Percentiles rank a stretch among this genome's conserved stretches.
Conservation (phyloP, 768 basidiomycete genomes). For the Lactifluus piperatus region DNA sequence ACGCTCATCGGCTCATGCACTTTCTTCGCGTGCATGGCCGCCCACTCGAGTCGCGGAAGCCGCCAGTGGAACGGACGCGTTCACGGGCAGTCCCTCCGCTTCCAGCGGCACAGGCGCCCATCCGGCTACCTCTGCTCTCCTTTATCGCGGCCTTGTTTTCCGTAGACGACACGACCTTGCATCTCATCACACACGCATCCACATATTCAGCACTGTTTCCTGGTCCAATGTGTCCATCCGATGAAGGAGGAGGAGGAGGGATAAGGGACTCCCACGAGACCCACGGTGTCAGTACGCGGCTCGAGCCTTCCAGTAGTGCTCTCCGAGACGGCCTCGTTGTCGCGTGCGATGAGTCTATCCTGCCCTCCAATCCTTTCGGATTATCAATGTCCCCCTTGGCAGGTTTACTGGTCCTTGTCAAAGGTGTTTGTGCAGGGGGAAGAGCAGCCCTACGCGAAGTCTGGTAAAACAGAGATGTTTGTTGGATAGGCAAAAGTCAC, state of each 20-base stretch:
- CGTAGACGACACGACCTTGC: background rate
- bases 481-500: background rate
- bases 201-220: background rate
- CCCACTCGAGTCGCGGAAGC: background rate
- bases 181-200: background rate
- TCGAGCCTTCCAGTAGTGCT: background rate
- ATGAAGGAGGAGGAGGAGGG: background rate
- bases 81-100: background rate
- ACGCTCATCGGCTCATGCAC: background rate
- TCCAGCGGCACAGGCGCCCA: background rate
- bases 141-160: background rate
- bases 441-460: background rate
- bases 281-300: background rate
- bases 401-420: background rate
- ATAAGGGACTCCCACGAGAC: background rate
- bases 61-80: background rate
- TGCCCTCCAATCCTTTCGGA: background rate
- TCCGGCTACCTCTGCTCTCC: background rate
- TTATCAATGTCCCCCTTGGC: background rate
- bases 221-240: background rate
- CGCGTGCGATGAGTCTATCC: background rate
- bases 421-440: background rate
- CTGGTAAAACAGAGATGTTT: background rate
- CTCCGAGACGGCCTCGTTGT: conserved; percentile 1
- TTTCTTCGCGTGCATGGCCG: background rate